Percentiles rank a stretch among this genome's conserved stretches.
phyloP scores from a whole-genome alignment of 768 basidiomycete genomes.

The Termitomyces sp. region DNA sequence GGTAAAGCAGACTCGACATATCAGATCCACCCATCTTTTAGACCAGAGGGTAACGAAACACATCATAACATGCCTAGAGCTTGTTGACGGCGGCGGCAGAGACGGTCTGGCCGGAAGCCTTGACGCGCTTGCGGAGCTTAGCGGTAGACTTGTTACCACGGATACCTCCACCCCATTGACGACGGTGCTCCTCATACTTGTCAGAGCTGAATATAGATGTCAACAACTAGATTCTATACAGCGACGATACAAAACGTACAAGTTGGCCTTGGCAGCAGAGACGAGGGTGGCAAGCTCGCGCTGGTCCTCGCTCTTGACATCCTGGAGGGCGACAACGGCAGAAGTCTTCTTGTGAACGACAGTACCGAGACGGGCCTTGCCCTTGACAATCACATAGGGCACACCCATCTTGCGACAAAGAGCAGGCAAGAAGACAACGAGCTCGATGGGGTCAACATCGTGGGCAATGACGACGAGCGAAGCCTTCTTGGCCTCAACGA shows the following conservation, averaged over 20 bases:
- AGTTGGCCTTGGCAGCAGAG: slow-evolving; percentile 95
- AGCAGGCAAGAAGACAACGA: slow-evolving; percentile 97
- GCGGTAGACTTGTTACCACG: slow-evolving; percentile 93
- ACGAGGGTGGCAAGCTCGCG: slow-evolving; percentile 90
- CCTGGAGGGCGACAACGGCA: slow-evolving; percentile 85
- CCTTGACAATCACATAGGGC: slow-evolving; percentile 97
- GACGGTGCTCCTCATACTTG: slow-evolving; percentile 90
- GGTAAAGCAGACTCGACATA: slow-evolving; percentile 2
- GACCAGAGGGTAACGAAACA: slow-evolving; percentile 2
- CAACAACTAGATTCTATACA: not conserved
- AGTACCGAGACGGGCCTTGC: slow-evolving; percentile 96
- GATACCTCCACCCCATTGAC: slow-evolving; percentile 94
- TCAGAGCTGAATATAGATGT: slow-evolving; percentile 49
- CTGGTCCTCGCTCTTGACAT: slow-evolving; percentile 92
- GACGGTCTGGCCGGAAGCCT: slow-evolving; percentile 73
- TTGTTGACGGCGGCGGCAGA: slow-evolving; percentile 54
- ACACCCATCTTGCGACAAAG: slow-evolving; percentile 99
- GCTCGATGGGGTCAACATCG: slow-evolving; percentile 98
- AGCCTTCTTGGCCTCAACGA: slow-evolving; percentile 97
- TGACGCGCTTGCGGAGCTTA: slow-evolving; percentile 92
- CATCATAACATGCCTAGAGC: slow-evolving; percentile 41
- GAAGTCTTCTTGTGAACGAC: slow-evolving; percentile 99
- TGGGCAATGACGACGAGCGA: slow-evolving; percentile 93
- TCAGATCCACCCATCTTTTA: slow-evolving; percentile 11
- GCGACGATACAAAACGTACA: slow-evolving; percentile 47